Percentiles rank a stretch among this genome's conserved stretches.
phyloP scores from a whole-genome alignment of 352 stramenopile genomes.

The Globisporangium parvum region DNA sequence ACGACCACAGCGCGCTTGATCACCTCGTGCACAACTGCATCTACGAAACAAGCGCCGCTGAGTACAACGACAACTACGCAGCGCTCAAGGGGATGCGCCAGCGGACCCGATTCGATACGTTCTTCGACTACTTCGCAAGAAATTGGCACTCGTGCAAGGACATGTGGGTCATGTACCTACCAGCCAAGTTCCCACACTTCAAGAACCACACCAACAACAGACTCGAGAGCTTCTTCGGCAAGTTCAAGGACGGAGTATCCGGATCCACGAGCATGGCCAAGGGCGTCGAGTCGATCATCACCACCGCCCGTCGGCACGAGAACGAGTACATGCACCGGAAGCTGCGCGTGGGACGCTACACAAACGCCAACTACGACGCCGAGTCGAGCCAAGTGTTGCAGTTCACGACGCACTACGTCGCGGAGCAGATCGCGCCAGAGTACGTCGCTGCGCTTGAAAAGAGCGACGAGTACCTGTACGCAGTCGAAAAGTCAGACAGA shows the following conservation, averaged over 20 bases:
- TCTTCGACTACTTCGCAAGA: slow-evolving; percentile 18
- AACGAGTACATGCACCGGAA: slow-evolving; percentile 14
- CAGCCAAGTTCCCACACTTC: slow-evolving; percentile 13
- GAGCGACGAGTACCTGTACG: not conserved
- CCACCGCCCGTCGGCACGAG: not conserved
- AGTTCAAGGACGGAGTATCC: slow-evolving; percentile 3
- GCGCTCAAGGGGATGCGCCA: not conserved
- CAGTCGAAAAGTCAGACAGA: not conserved
- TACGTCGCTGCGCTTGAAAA: not conserved
- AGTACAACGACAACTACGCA: slow-evolving; percentile 6
- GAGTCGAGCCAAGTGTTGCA: slow-evolving; percentile 13
- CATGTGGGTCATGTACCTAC: slow-evolving; percentile 20
- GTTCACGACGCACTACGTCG: slow-evolving; percentile 17
- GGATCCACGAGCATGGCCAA: slow-evolving; percentile 6
- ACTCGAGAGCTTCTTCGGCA: slow-evolving; percentile 13
- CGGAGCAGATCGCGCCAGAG: slow-evolving; percentile 8
- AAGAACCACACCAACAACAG: slow-evolving; percentile 17
- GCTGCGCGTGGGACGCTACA: not conserved
- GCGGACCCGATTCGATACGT: not conserved
- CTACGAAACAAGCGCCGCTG: not conserved
- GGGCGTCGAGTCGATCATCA: slow-evolving; percentile 5
- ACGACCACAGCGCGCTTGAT: slow-evolving; percentile 7
- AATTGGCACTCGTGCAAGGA: slow-evolving; percentile 23
- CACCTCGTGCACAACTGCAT: slow-evolving; percentile 7
- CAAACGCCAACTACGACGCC: slow-evolving; percentile 16